Evolutionary conservation across 1,139 yeast species (phyloP).

Genomic region (Yamadazyma siamensis): DNA sequence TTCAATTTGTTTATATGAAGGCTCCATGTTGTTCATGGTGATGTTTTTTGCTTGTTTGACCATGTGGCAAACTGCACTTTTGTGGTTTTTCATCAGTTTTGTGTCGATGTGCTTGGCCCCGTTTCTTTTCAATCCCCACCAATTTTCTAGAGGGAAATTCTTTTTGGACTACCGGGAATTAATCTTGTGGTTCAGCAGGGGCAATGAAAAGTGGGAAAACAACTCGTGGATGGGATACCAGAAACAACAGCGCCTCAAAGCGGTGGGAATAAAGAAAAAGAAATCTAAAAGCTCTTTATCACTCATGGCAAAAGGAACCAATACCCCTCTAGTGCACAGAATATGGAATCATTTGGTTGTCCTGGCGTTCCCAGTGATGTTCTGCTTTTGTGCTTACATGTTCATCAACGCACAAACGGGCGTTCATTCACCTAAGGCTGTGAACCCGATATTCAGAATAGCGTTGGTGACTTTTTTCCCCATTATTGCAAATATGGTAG

Average conservation of each 20-base stretch:
- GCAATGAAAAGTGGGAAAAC: slow-evolving; percentile 48
- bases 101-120: slow-evolving; percentile 76
- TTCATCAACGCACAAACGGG: slow-evolving; percentile 74
- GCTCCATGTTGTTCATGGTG: slow-evolving; percentile 53
- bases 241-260: slow-evolving; percentile 51
- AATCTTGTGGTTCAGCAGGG: slow-evolving; percentile 66
- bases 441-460: slow-evolving; percentile 13
- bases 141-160: slow-evolving; percentile 66
- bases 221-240: slow-evolving; percentile 63
- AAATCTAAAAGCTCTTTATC: slow-evolving; percentile 43
- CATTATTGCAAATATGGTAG: slow-evolving; percentile 41
- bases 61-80: slow-evolving; percentile 71
- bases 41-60: slow-evolving; percentile 62
- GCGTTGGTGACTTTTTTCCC: slow-evolving; percentile 51
- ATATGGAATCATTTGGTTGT: slow-evolving; percentile 50
- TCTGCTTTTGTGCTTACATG: slow-evolving; percentile 56
- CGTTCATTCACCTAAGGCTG: slow-evolving; percentile 35
- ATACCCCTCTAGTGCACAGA: slow-evolving; percentile 28
- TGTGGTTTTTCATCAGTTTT: slow-evolving; percentile 84
- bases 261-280: slow-evolving; percentile 61
- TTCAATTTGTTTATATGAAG: slow-evolving; percentile 61
- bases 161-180: slow-evolving; percentile 68
- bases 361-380: slow-evolving; percentile 42
- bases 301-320: slow-evolving; percentile 62
- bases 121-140: slow-evolving; percentile 82